Conservation (phyloP, 768 basidiomycete species). For the Suillus sp. region DNA sequence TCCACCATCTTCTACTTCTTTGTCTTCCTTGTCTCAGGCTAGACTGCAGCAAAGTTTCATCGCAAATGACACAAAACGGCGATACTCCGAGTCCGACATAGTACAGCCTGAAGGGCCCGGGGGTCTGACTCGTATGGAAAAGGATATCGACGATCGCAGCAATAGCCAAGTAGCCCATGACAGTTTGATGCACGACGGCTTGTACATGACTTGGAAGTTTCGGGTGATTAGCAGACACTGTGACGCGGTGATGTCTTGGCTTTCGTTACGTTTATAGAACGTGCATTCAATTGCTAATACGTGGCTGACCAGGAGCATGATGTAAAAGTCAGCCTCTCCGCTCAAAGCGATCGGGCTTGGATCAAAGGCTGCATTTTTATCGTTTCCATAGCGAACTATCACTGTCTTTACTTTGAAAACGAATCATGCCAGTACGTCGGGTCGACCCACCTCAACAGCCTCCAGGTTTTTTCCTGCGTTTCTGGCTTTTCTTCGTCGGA, state of each 20-base stretch:
- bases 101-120: background rate
- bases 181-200: background rate
- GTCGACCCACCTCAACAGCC: slow-evolving; percentile 1
- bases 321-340: slow-evolving; percentile 11
- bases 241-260: background rate
- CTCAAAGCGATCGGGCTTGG: background rate
- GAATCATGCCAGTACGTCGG: slow-evolving; percentile 7
- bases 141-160: background rate
- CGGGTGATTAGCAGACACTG: background rate
- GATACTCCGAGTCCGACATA: background rate
- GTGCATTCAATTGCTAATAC: slow-evolving; percentile 1
- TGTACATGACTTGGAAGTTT: background rate
- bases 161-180: background rate
- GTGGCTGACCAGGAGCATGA: slow-evolving; percentile 6
- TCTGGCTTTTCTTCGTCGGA: slow-evolving; percentile 11
- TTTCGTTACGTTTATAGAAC: slow-evolving; percentile 5
- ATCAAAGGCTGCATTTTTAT: background rate
- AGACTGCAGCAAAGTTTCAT: background rate
- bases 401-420: slow-evolving; percentile 9
- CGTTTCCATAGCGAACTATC: slow-evolving; percentile 1
- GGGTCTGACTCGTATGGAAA: background rate
- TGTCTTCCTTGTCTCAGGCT: background rate
- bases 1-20: background rate
- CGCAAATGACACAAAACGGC: background rate
- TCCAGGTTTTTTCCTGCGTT: slow-evolving; percentile 4